A percentile compares a stretch with the other conserved stretches of the same genome.
These are phyloP conservation scores for Cornus florida DNA, from an alignment of 148 eudicot species.

Conservation along the genomic window DNA sequence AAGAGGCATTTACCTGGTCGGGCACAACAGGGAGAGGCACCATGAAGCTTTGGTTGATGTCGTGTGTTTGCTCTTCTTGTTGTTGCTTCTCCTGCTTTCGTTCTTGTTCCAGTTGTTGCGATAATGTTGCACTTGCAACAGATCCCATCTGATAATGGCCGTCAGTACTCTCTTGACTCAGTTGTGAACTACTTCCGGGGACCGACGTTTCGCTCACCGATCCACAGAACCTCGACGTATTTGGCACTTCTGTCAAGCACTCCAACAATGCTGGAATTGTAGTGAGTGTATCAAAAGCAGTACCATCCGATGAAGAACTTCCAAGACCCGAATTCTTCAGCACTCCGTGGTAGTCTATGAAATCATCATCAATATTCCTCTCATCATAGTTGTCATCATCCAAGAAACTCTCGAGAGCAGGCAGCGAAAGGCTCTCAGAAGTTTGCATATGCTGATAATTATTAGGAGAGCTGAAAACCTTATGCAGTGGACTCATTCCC, in stretches of 20 bases:
- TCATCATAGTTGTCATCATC: slow-evolving; percentile 15
- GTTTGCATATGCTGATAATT: slow-evolving; percentile 26
- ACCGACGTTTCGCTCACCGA: neutral
- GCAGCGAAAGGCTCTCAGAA: slow-evolving; percentile 26
- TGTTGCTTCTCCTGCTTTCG: slow-evolving; percentile 26
- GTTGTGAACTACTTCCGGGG: neutral
- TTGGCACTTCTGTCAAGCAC: slow-evolving; percentile 29
- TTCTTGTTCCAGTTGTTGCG: slow-evolving; percentile 27
- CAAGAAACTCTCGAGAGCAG: slow-evolving; percentile 31
- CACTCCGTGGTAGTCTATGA: slow-evolving; percentile 6
- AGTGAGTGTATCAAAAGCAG: neutral
- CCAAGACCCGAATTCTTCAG: neutral
- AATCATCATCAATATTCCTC: neutral
- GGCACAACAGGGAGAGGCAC: slow-evolving; percentile 20
- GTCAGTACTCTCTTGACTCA: slow-evolving; percentile 3
- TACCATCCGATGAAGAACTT: slow-evolving; percentile 10
- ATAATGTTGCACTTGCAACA: slow-evolving; percentile 11
- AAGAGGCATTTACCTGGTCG: slow-evolving; percentile 23
- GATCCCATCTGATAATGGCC: slow-evolving; percentile 12
- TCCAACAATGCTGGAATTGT: slow-evolving; percentile 40
- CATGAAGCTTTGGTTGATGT: slow-evolving; percentile 20
- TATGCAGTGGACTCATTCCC: slow-evolving; percentile 36
- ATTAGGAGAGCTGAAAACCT: slow-evolving; percentile 31
- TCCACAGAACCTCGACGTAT: slow-evolving; percentile 29
- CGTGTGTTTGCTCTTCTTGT: slow-evolving; percentile 7